These are phyloP conservation scores for Botryotinia convoluta DNA, from an alignment of 2,329 filamentous ascomycete species.

Conservation along the genomic window DNA sequence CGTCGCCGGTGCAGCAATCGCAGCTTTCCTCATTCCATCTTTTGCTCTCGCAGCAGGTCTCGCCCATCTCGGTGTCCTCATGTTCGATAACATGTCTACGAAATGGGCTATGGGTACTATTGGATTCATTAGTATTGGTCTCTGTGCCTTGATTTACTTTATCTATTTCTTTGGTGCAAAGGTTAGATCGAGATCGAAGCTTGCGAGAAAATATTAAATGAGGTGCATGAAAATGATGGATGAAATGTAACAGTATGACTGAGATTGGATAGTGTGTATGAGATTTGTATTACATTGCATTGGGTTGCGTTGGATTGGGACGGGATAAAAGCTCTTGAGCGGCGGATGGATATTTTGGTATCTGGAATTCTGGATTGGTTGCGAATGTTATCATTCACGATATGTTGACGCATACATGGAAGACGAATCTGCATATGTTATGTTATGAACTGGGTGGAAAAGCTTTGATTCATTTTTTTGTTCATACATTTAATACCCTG, in stretches of 20 bases:
- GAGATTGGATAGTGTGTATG: neutral
- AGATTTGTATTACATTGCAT: neutral
- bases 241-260: neutral
- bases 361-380: neutral
- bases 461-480: neutral
- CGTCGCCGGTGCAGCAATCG: conserved; percentile 43
- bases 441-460: neutral
- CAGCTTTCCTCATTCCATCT: conserved; percentile 45
- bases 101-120: conserved; percentile 45
- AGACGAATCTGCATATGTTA: neutral
- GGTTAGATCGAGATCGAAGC: conserved; percentile 5
- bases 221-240: neutral
- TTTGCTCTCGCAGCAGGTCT: conserved; percentile 43
- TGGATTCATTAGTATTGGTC: conserved; percentile 42
- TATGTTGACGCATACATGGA: neutral
- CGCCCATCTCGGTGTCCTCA: conserved; percentile 41
- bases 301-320: neutral
- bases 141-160: conserved; percentile 44
- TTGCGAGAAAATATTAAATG: conserved; percentile 15
- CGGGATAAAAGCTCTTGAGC: neutral
- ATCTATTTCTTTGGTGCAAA: conserved; percentile 39
- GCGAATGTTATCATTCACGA: neutral
- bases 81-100: conserved; percentile 39
- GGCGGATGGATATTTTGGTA: neutral
- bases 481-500: neutral